phyloP scores from a whole-genome alignment of 768 basidiomycete genomes.

The Hericium coralloides region DNA sequence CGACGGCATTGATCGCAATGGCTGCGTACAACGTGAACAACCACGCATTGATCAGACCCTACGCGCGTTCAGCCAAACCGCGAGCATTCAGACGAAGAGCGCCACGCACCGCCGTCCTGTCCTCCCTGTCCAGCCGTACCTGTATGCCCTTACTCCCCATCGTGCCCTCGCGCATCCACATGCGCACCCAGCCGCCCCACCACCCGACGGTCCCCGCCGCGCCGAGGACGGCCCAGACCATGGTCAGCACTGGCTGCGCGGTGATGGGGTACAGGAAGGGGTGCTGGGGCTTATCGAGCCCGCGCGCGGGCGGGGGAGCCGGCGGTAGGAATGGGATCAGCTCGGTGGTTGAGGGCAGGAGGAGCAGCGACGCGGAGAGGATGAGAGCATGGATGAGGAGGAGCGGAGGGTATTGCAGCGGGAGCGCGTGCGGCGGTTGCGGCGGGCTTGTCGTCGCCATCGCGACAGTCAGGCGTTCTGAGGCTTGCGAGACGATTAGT shows the following conservation, averaged over 20 bases:
- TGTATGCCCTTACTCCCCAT: slow-evolving; percentile 36
- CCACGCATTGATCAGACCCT: slow-evolving; percentile 47
- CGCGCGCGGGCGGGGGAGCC: slow-evolving; percentile 5
- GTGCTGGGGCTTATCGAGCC: slow-evolving; percentile 55
- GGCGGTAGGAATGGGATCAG: background rate
- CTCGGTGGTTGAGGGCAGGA: background rate
- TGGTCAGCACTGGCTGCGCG: slow-evolving; percentile 43
- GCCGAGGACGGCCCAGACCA: slow-evolving; percentile 50
- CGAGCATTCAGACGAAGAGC: background rate
- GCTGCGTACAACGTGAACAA: slow-evolving; percentile 43
- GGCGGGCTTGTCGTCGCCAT: background rate
- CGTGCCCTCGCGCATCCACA: slow-evolving; percentile 44
- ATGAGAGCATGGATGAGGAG: slow-evolving; percentile 22
- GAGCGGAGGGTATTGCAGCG: slow-evolving; percentile 18
- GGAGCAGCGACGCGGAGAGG: slow-evolving; percentile 20
- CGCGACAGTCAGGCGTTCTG: background rate
- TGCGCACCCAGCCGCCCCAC: slow-evolving; percentile 64
- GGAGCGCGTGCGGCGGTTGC: background rate
- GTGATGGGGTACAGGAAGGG: slow-evolving; percentile 64
- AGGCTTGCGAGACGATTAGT: too few relatives aligned
- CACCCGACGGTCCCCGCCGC: slow-evolving; percentile 47
- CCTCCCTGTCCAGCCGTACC: slow-evolving; percentile 28
- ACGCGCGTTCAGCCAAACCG: background rate
- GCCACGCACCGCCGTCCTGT: slow-evolving; percentile 31
- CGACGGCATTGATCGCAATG: slow-evolving; percentile 34